Evolutionary conservation across 495 filamentous ascomycete species (phyloP).

Genomic region (Eremomyces bilateralis): DNA sequence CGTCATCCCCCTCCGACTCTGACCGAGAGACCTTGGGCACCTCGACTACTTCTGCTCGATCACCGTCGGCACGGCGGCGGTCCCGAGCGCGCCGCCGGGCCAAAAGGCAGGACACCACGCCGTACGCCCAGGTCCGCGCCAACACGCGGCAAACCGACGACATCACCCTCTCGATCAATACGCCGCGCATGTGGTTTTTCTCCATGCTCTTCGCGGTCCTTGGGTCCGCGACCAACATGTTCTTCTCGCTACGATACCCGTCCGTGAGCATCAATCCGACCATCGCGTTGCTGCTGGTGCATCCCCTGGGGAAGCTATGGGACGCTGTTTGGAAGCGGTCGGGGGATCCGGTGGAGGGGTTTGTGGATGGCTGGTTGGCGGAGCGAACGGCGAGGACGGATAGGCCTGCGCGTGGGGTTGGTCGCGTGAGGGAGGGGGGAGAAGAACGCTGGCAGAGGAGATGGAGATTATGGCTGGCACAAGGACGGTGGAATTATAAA

Average conservation of each 20-base stretch:
- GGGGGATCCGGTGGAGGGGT: constrained; percentile 39
- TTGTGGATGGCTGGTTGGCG: constrained; percentile 25
- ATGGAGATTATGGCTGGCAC: constrained; percentile 50
- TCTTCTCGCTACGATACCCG: constrained; percentile 67
- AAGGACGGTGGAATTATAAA: constrained; percentile 69
- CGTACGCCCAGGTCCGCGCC: constrained; percentile 36
- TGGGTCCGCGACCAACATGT: constrained; percentile 64
- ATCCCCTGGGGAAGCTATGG: constrained; percentile 61
- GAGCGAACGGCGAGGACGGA: no score
- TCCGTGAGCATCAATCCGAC: constrained; percentile 71
- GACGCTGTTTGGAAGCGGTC: constrained; percentile 41
- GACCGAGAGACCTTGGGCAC: background rate
- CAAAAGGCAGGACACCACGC: constrained; percentile 7
- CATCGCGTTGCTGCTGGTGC: constrained; percentile 61
- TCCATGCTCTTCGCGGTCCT: constrained; percentile 59
- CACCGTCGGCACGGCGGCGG: no score
- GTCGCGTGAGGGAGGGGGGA: background rate
- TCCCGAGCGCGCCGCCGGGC: no score
- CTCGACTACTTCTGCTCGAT: no score
- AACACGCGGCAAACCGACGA: constrained; percentile 57
- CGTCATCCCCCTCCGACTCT: background rate
- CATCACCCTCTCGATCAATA: constrained; percentile 54
- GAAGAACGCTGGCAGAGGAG: constrained; percentile 15
- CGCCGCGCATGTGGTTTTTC: constrained; percentile 67
- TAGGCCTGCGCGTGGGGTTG: no score